These are phyloP conservation scores for Arabis hirsuta DNA, from an alignment of 345 rosid species.

Conservation along the genomic window DNA sequence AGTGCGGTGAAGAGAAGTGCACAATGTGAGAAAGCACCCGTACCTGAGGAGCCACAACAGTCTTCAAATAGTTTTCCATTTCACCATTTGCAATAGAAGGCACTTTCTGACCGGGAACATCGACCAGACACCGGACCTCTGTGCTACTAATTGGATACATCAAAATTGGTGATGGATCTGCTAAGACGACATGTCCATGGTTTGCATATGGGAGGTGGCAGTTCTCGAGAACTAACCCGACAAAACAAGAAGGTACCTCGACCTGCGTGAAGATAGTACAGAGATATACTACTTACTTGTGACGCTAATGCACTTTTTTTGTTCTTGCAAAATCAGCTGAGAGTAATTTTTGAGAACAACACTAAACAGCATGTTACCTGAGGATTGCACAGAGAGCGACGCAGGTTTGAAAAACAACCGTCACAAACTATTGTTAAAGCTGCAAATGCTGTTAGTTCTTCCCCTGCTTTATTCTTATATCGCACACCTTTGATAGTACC, in stretches of 20 bases:
- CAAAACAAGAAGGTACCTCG: conserved; percentile 52
- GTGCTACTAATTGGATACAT: conserved; percentile 54
- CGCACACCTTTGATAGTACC: conserved; percentile 74
- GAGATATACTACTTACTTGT: not conserved
- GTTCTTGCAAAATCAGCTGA: not conserved
- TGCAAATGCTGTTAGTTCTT: conserved; percentile 58
- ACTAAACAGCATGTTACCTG: conserved; percentile 47
- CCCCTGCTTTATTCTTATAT: conserved; percentile 68
- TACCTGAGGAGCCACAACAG: conserved; percentile 57
- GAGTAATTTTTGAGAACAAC: conserved; percentile 3
- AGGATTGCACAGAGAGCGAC: conserved; percentile 75
- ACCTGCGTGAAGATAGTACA: conserved; percentile 36
- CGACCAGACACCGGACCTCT: conserved; percentile 54
- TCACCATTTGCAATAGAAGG: conserved; percentile 58
- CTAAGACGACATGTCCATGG: conserved; percentile 53
- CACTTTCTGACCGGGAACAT: conserved; percentile 56
- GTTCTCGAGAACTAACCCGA: conserved; percentile 51
- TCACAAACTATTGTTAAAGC: conserved; percentile 80
- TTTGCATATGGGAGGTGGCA: conserved; percentile 50
- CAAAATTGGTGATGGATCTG: conserved; percentile 52
- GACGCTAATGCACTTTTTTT: not conserved
- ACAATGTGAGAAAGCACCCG: not conserved
- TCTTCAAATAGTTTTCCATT: conserved; percentile 52
- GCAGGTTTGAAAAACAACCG: conserved; percentile 82
- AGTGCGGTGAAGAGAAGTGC: not conserved